phyloP scores from a whole-genome alignment of 805 yeast genomes.

The Zygoascus ofunaensis region DNA sequence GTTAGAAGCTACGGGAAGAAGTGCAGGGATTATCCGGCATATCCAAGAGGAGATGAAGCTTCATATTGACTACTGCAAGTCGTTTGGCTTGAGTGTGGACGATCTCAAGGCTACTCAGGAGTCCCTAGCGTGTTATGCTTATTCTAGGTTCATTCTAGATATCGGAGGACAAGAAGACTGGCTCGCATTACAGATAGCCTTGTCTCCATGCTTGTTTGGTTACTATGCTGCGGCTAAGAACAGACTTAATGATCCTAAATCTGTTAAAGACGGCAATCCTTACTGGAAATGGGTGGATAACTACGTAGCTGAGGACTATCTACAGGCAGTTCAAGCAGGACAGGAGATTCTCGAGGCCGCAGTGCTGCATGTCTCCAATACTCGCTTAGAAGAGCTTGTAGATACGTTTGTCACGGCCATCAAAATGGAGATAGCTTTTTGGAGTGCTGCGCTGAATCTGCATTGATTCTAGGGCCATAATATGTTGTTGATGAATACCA shows the following conservation, averaged over 20 bases:
- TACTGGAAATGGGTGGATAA: slow-evolving; percentile 49
- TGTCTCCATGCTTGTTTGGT: slow-evolving; percentile 71
- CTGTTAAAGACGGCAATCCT: slow-evolving; percentile 20
- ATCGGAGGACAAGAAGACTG: slow-evolving; percentile 49
- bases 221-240: slow-evolving; percentile 48
- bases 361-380: slow-evolving; percentile 33
- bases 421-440: slow-evolving; percentile 53
- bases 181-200: slow-evolving; percentile 55
- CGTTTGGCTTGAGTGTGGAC: slow-evolving; percentile 32
- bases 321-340: slow-evolving; percentile 45
- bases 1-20: slow-evolving; percentile 36
- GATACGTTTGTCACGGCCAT: slow-evolving; percentile 53
- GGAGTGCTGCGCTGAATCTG: slow-evolving; percentile 37
- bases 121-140: slow-evolving; percentile 49
- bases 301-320: slow-evolving; percentile 52
- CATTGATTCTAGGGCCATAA: too few species aligned
- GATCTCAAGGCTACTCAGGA: slow-evolving; percentile 41
- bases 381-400: slow-evolving; percentile 43
- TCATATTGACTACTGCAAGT: slow-evolving; percentile 44
- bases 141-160: slow-evolving; percentile 50
- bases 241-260: slow-evolving; percentile 23
- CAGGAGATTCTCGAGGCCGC: slow-evolving; percentile 38
- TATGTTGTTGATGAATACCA: too few species aligned
- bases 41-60: slow-evolving; percentile 47
- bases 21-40: slow-evolving; percentile 39